Conservation (phyloP, 495 filamentous ascomycete species). For the Hypoxylon perforatum region DNA sequence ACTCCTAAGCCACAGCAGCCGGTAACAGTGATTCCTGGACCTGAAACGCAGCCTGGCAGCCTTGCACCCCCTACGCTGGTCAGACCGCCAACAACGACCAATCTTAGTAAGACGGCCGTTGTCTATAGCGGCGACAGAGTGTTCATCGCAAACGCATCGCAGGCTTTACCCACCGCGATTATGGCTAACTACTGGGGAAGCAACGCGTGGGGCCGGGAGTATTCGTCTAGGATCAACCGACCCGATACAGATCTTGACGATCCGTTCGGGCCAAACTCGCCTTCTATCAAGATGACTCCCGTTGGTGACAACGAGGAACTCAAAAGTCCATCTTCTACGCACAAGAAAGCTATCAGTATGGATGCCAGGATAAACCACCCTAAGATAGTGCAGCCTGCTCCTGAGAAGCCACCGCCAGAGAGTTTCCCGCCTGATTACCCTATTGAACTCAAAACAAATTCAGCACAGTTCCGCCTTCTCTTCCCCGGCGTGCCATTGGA, state of each 20-base stretch:
- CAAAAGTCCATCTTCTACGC: conserved; percentile 48
- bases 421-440: conserved; percentile 87
- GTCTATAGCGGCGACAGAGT: conserved; percentile 80
- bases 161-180: conserved; percentile 81
- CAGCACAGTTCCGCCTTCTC: conserved; percentile 90
- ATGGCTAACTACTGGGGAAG: conserved; percentile 95
- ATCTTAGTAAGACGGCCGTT: conserved; percentile 87
- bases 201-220: conserved; percentile 82
- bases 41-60: conserved; percentile 62
- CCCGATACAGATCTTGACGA: conserved; percentile 62
- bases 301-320: conserved; percentile 46
- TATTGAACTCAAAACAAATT: conserved; percentile 82
- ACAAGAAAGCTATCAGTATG: conserved; percentile 85
- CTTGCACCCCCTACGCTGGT: conserved; percentile 87
- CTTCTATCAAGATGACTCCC: conserved; percentile 51
- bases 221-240: conserved; percentile 57
- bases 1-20: conserved; percentile 43
- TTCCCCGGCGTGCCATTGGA: conserved; percentile 81
- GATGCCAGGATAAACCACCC: conserved; percentile 64
- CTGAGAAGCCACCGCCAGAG: conserved; percentile 55
- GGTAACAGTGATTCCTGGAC: conserved; percentile 28
- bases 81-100: conserved; percentile 85
- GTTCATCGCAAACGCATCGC: conserved; percentile 70
- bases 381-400: conserved; percentile 53
- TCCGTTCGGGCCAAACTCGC: conserved; percentile 50